A percentile compares a stretch with the other conserved stretches of the same genome.
Conservation (phyloP, 2,329 filamentous ascomycete species). For the Monilinia fructigena region DNA sequence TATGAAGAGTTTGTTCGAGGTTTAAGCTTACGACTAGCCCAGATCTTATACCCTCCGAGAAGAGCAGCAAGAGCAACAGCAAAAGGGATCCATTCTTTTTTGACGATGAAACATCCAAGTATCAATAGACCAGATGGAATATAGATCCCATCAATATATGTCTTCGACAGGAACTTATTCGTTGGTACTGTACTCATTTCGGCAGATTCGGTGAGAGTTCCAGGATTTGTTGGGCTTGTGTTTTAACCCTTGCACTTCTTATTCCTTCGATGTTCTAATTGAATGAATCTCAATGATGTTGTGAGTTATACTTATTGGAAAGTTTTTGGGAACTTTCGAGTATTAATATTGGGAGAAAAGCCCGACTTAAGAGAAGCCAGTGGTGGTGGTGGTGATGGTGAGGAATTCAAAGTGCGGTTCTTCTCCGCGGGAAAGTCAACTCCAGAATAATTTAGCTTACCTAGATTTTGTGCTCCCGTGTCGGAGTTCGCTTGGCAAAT, state of each 20-base stretch:
- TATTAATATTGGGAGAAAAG: background rate
- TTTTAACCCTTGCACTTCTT: slow-evolving; percentile 4
- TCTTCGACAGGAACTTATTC: slow-evolving; percentile 46
- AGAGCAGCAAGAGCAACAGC: slow-evolving; percentile 65
- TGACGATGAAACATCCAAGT: slow-evolving; percentile 72
- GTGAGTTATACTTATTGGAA: background rate
- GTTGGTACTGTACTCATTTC: slow-evolving; percentile 19
- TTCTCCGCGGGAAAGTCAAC: background rate
- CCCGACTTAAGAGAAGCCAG: background rate
- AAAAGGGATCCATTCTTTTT: slow-evolving; percentile 73
- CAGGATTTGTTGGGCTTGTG: slow-evolving; percentile 29
- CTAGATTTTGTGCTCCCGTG: background rate
- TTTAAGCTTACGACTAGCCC: slow-evolving; percentile 61
- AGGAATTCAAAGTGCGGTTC: background rate
- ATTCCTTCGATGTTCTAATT: background rate
- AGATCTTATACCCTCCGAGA: slow-evolving; percentile 71
- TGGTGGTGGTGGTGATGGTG: background rate
- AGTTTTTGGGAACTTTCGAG: background rate
- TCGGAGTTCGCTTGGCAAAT: slow-evolving; percentile 17
- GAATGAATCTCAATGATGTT: background rate
- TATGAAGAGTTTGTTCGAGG: background rate
- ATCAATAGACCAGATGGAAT: slow-evolving; percentile 79
- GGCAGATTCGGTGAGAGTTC: slow-evolving; percentile 21
- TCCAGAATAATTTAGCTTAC: slow-evolving; percentile 1
- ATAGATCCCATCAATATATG: slow-evolving; percentile 77